Base-by-base conservation (phyloP, 805 yeast genomes). In the Suhomyces sp. region DNA sequence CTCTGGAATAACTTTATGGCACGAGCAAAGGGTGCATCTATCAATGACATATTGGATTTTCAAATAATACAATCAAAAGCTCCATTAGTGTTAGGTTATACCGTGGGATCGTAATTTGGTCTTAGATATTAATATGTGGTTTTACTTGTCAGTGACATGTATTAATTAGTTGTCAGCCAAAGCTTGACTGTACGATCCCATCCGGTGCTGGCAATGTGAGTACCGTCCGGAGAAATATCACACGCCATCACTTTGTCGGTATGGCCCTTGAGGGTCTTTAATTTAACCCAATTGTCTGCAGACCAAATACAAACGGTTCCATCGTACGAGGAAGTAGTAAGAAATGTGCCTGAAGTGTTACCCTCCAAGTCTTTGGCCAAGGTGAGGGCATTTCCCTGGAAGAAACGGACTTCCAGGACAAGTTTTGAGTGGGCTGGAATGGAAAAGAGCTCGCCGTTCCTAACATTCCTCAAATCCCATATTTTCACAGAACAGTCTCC, bases 131-230 rank as follows among this genome's bases (percentile, higher is more conserved):
- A 19, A 19, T 19, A 19, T 19, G 19, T 19, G 19, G 19, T 19
- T 19, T 2, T 19, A 19, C 19, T 19, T 19, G 19, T 3, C 19
- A 19, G 19, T n/a, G n/a, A n/a, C n/a, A n/a, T n/a, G n/a, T n/a
- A 26, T 29, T 10, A 29, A 10, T 29, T 10, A 29, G 9, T 8
- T 29, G 31, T 29, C 42, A 38, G 46, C 90, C 90, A 88, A 44
- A 88, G 50, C 63, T 87, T 88, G 3, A 90, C 77, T 6, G 88
- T 77, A 51, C 94, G 77, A 65, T 91, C 97, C 96, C 96, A 91
- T 19, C 96, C 92, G 47, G 89, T 79, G 46, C 87, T 80, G 1
- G 82, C 78, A 1, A 91, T 68, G 33, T 54, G 62, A 6, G 70
- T 60, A 6, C 78, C 79, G 51, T 76, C 72, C 0, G 57, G 51